Evolutionary conservation across 495 filamentous ascomycete species (phyloP), one percentile per base, ranked within the genome.

Genomic region (Talaromyces stipitatus): DNA sequence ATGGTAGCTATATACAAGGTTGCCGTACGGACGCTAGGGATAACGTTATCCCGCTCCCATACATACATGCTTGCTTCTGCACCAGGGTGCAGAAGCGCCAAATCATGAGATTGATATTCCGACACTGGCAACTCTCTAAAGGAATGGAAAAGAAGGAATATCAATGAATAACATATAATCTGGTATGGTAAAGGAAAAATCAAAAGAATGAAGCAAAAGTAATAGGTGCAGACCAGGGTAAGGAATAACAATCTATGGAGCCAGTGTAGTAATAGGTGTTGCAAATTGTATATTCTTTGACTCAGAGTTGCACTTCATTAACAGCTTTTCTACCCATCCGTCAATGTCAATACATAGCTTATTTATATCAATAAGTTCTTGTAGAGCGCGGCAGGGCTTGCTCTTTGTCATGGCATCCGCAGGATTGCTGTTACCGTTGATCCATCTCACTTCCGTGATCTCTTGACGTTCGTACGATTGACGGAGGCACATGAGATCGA

Each of bases 311-410:
- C 16, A 23, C 16, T 16, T 23, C 22, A 23, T 23, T 16, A 7
- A 3, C 8, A 23, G 1, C 16, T 18, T 45, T 59, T 64, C 57
- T 9, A 64, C 52, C 59, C 27, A 64, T 48, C 54, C 38, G 12
- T 38, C n/a, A 18, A 48, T 41, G 4, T 59, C 7, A 11, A 64
- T 14, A 26, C 38, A 4, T 4, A 61, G 4, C 3, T 10, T 50
- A 32, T 64, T 64, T 24, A 50, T 60, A 55, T 64, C 29, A 27
- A 64, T 60, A 10, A 64, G 46, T 2, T 53, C 6, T 36, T 57
- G 30, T 16, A 64, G 22, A n/a, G 36, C 27, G 10, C 27, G 41
- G 33, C 30, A 54, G 0, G 30, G 30, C 22, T 57, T 63, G 3
- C 5, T 2, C 38, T 65, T 65, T 8, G 45, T 65, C 52, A 62